A percentile compares a stretch with the other conserved stretches of the same genome.
phyloP scores from a whole-genome alignment of 345 rosid genomes.

The Triadica sebifera region DNA sequence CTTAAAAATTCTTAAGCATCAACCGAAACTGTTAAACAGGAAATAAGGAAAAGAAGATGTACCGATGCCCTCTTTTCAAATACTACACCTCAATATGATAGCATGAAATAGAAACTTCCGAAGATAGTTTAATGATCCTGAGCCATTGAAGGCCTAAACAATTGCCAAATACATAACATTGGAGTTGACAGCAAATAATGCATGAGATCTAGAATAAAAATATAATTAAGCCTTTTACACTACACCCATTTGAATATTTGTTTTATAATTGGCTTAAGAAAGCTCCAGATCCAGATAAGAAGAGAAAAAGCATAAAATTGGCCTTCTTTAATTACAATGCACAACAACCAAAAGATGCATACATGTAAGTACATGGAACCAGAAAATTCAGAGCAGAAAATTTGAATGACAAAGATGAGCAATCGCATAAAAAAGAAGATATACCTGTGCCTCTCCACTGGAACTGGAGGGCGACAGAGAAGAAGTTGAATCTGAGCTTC shows the following conservation, averaged over 20 bases:
- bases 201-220: neutral
- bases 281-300: neutral
- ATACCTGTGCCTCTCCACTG: slow-evolving; percentile 86
- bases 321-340: neutral
- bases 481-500: slow-evolving; percentile 83
- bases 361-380: neutral
- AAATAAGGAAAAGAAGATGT: no score
- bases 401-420: slow-evolving; percentile 2
- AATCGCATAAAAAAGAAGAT: neutral
- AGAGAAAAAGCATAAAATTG: neutral
- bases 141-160: neutral
- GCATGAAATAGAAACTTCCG: neutral
- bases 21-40: no score
- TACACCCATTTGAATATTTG: no score
- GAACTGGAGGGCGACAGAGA: slow-evolving; percentile 90
- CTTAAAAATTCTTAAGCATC: no score
- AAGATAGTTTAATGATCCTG: neutral
- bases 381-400: neutral
- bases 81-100: neutral
- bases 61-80: no score
- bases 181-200: neutral
- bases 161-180: neutral
- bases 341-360: neutral
- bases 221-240: no score
- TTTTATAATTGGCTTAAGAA: neutral